phyloP scores from a whole-genome alignment of 345 rosid species.

The Clausena lansium region DNA sequence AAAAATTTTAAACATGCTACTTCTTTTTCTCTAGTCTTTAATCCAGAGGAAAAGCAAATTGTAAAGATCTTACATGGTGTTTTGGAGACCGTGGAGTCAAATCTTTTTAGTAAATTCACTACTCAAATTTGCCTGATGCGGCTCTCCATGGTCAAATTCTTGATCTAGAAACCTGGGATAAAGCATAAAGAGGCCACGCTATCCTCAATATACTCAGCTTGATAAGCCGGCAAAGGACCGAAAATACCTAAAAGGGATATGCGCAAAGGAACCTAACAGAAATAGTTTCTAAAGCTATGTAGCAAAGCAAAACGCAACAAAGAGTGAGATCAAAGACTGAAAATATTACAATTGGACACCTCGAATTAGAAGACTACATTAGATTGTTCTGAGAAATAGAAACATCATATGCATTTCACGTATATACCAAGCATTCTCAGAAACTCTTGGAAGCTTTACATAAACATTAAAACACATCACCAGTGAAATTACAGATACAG shows the following conservation, averaged over 20 bases:
- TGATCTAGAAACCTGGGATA: neutral
- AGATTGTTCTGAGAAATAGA: neutral
- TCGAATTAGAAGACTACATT: neutral
- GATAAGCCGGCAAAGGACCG: neutral
- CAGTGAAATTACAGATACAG: neutral
- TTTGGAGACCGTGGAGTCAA: neutral
- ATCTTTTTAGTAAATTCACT: neutral
- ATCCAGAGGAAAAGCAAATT: neutral
- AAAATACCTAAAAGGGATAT: neutral
- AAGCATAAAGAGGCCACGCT: neutral
- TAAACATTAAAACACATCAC: slow-evolving; percentile 12
- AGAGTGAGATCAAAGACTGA: neutral
- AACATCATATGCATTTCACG: neutral
- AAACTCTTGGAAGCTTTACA: neutral
- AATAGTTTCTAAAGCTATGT: neutral
- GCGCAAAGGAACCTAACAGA: no score
- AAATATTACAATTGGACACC: no score
- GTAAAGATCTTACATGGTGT: neutral
- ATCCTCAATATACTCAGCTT: neutral
- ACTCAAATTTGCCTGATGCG: neutral
- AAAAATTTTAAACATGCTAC: no score
- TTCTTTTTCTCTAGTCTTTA: neutral
- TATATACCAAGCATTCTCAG: neutral
- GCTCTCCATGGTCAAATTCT: neutral
- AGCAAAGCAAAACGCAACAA: neutral